phyloP scores from a whole-genome alignment of 495 filamentous ascomycete genomes.

The Aspergillus campestris region DNA sequence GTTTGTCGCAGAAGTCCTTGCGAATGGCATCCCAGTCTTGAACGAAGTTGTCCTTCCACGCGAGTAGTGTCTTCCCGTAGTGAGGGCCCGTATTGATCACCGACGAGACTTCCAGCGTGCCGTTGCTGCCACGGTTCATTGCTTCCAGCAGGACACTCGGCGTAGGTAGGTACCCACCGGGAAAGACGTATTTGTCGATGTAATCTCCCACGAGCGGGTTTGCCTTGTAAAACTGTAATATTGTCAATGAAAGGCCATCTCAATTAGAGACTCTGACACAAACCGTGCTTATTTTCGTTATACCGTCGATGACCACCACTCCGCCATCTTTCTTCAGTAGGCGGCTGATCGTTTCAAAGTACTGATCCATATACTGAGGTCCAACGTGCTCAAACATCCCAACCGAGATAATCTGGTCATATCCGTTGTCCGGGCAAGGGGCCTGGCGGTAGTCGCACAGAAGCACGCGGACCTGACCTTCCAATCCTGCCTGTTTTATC shows the following conservation, averaged over 20 bases:
- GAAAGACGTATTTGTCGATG: conserved; percentile 68
- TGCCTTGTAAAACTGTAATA: conserved; percentile 20
- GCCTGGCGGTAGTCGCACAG: conserved; percentile 55
- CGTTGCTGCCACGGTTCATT: conserved; percentile 48
- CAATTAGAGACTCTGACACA: neutral
- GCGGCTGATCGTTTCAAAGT: conserved; percentile 49
- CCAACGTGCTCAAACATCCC: conserved; percentile 75
- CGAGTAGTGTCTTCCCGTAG: conserved; percentile 57
- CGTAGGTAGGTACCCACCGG: conserved; percentile 62
- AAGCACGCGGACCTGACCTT: conserved; percentile 45
- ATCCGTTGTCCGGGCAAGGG: conserved; percentile 41
- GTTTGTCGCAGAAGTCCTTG: conserved; percentile 43
- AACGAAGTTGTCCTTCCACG: conserved; percentile 59
- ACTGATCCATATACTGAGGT: conserved; percentile 51
- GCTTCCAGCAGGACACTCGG: conserved; percentile 52
- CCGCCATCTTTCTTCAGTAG: conserved; percentile 55
- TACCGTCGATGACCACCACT: conserved; percentile 64
- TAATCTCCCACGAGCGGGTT: conserved; percentile 40
- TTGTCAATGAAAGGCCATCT: conserved; percentile 9
- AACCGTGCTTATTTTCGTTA: conserved; percentile 59
- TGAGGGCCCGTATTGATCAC: conserved; percentile 63
- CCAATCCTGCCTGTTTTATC: conserved; percentile 44
- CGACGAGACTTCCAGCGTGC: conserved; percentile 51
- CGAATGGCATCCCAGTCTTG: conserved; percentile 46
- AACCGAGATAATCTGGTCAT: conserved; percentile 62